A percentile compares a stretch with the other conserved stretches of the same genome.
Conservation (phyloP, 1,284 basidiomycete species). For the Inonotus obliquus region DNA sequence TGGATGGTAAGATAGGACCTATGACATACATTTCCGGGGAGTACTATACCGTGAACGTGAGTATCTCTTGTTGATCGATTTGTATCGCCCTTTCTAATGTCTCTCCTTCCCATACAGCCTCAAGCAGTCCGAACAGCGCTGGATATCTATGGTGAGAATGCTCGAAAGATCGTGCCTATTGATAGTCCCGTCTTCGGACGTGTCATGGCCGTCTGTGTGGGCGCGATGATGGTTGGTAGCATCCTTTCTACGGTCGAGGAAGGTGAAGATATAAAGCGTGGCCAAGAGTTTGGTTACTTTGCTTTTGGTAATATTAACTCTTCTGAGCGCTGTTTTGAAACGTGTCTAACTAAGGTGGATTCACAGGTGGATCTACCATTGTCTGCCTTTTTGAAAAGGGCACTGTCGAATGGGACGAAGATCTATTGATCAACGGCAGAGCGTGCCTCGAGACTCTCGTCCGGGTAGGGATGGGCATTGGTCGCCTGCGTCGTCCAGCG, state of each 20-base stretch:
- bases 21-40: conserved; percentile 82
- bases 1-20: conserved; percentile 77
- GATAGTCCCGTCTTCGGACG: conserved; percentile 83
- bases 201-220: conserved; percentile 86
- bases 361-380: conserved; percentile 81
- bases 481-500: conserved; percentile 29
- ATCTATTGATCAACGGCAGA: conserved; percentile 80
- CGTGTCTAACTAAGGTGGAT: background rate
- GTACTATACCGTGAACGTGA: conserved; percentile 89
- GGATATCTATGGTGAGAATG: conserved; percentile 95
- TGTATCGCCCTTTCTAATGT: background rate
- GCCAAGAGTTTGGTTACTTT: conserved; percentile 92
- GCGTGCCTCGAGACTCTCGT: conserved; percentile 86
- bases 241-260: conserved; percentile 84
- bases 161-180: conserved; percentile 84
- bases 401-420: conserved; percentile 83
- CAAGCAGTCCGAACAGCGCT: conserved; percentile 78
- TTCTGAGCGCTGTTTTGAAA: background rate
- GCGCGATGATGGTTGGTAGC: conserved; percentile 93
- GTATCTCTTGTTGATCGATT: conserved; percentile 27
- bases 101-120: conserved; percentile 42
- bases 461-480: conserved; percentile 83
- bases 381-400: conserved; percentile 85
- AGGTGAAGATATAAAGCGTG: conserved; percentile 74
- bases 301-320: conserved; percentile 68